Conservation (phyloP, 106 monocot species). For the Agapanthus africanus region DNA sequence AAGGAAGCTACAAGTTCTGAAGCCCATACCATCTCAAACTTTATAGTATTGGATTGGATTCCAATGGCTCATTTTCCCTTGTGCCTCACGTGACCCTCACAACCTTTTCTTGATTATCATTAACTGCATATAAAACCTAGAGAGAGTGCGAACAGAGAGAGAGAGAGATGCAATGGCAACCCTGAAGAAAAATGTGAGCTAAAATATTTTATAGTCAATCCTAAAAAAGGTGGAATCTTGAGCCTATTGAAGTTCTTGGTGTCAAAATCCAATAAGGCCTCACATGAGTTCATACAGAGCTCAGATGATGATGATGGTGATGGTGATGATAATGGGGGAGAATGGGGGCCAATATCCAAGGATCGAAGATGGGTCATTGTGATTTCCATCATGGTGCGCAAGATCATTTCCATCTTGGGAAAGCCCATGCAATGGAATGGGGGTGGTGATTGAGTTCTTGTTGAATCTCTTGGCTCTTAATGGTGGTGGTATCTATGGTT, state of each 20-base stretch:
- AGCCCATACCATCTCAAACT: too few species aligned
- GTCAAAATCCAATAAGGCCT: too few species aligned
- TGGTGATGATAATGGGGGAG: background rate
- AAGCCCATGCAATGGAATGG: conserved; percentile 44
- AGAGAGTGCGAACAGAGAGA: too few species aligned
- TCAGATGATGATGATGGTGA: conserved; percentile 4
- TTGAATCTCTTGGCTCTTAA: conserved; percentile 43
- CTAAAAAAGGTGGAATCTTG: background rate
- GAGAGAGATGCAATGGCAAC: too few species aligned
- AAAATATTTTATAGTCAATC: conserved; percentile 2
- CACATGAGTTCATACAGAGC: conserved; percentile 7
- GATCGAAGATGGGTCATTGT: conserved; percentile 30
- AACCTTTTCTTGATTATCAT: too few species aligned
- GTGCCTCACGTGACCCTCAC: too few species aligned
- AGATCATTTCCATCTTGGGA: conserved; percentile 26
- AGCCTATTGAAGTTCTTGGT: conserved; percentile 1
- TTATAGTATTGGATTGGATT: too few species aligned
- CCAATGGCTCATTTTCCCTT: too few species aligned
- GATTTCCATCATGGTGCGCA: conserved; percentile 27
- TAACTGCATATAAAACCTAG: too few species aligned
- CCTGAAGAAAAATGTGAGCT: too few species aligned
- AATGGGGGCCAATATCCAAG: background rate
- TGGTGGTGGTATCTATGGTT: conserved; percentile 20
- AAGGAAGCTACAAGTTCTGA: too few species aligned
- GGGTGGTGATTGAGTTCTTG: conserved; percentile 41